Conservation (phyloP, 345 rosid genomes). For the Garcia nutans region DNA sequence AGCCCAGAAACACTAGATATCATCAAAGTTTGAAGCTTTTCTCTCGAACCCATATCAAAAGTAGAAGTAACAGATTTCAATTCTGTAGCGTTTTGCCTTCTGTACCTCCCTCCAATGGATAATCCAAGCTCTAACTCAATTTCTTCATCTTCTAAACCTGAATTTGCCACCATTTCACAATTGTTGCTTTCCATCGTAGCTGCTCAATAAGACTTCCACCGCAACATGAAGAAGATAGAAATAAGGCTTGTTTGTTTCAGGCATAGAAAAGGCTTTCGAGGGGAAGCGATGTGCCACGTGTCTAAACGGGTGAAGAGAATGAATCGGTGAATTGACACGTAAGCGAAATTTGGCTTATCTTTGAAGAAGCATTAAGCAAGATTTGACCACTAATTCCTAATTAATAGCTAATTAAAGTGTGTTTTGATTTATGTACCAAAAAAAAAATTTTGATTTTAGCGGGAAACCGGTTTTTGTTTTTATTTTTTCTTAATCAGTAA, state of each 20-base stretch:
- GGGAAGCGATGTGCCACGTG: conserved; percentile 41
- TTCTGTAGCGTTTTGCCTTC: conserved; percentile 14
- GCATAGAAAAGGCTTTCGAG: background rate
- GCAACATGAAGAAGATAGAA: background rate
- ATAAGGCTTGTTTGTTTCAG: background rate
- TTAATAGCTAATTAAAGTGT: conserved; percentile 27
- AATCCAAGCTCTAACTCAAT: conserved; percentile 60
- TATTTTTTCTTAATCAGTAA: background rate
- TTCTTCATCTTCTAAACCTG: conserved; percentile 24
- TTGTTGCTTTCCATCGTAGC: conserved; percentile 19
- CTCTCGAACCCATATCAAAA: background rate
- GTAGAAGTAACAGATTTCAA: background rate
- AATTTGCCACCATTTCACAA: conserved; percentile 21
- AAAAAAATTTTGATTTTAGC: too few species aligned
- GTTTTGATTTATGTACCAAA: conserved; percentile 26
- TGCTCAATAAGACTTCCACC: background rate
- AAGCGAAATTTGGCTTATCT: conserved; percentile 18
- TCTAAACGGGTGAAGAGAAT: conserved; percentile 18
- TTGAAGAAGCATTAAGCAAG: conserved; percentile 27
- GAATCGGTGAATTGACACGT: conserved; percentile 35
- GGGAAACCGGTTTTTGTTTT: conserved; percentile 18
- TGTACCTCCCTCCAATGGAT: conserved; percentile 54
- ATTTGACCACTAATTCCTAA: conserved; percentile 33
- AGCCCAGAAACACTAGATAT: background rate
- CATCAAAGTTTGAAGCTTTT: background rate